phyloP scores from a whole-genome alignment of 2,329 filamentous ascomycete genomes.

The Coccinonectria pachysandricola region DNA sequence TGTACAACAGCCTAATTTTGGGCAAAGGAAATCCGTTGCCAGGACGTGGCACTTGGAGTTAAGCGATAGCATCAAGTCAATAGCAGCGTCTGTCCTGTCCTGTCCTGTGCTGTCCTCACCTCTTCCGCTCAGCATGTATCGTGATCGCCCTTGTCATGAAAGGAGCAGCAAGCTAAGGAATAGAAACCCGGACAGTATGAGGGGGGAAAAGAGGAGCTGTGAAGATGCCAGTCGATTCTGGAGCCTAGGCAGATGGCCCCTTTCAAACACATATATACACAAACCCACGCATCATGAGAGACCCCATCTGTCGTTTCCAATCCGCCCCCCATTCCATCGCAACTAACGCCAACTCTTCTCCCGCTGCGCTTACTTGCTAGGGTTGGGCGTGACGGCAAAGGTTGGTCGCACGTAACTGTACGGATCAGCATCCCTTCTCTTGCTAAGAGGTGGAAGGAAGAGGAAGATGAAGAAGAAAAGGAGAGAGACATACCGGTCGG shows the following conservation, averaged over 20 bases:
- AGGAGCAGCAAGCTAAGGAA: no score
- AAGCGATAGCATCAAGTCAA: no score
- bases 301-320: conserved; percentile 1
- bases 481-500: conserved; percentile 57
- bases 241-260: conserved; percentile 5
- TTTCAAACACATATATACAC: conserved; percentile 18
- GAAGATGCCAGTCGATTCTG: conserved; percentile 9
- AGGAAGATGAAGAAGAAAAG: not conserved
- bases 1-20: no score
- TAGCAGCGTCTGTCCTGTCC: no score
- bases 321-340: no score
- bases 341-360: no score
- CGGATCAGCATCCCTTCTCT: not conserved
- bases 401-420: conserved; percentile 71
- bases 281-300: conserved; percentile 2
- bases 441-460: not conserved
- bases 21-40: no score
- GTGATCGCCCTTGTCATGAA: no score
- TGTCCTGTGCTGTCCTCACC: no score
- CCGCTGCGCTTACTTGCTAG: conserved; percentile 41
- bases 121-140: no score
- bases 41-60: no score
- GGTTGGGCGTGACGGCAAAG: conserved; percentile 60
- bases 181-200: no score
- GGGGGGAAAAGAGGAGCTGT: not conserved